Base-by-base conservation (phyloP, 768 basidiomycete genomes). In the Boletus sp. region DNA sequence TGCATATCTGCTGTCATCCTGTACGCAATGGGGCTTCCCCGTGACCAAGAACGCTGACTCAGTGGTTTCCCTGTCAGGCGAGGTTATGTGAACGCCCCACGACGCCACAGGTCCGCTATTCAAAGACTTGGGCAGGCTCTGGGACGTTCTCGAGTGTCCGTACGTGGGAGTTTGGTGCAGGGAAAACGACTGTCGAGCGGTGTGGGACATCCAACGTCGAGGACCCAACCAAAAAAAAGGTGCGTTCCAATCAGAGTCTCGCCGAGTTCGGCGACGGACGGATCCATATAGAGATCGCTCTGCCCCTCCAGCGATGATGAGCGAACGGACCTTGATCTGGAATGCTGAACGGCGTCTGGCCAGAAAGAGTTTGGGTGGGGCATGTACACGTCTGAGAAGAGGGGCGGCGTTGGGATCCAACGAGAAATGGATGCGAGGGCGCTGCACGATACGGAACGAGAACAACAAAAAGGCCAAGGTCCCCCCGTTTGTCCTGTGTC, bases 61-160 rank as follows among this genome's bases (percentile, higher is more conserved):
- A 55, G 21, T 25, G 2, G 32, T 30, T 46, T 51, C 51, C 56
- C 23, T 51, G 39, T 30, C 49, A 40, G 21, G 40, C 4, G 37
- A 34, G 17, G 46, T 45, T 47, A 50, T 54, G 47, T 52, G 45
- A 53, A n/a, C 34, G 38, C 47, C 53, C 57, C 59, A 62, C 53
- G 25, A 54, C 59, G 59, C 67, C 69, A 69, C 64, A 61, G 56
- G 56, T 38, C 63, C 58, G 35, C 48, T 37, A 43, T 53, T 27
- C 47, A n/a, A n/a, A 42, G 32, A 15, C 23, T 34, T 29, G 38
- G 42, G 15, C 11, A n/a, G n/a, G 8, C 17, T 47, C n/a, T 37
- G 14, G 47, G 48, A 6, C 30, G 49, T 27, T 35, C 13, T 38
- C 25, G 21, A 34, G n/a, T 27, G 33, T 37, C 19, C 30, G 30